Percentiles rank a stretch among this genome's conserved stretches.
These are phyloP conservation scores for Nicotiana paniculata DNA, from an alignment of 257 asterid species.

Conservation along the genomic window DNA sequence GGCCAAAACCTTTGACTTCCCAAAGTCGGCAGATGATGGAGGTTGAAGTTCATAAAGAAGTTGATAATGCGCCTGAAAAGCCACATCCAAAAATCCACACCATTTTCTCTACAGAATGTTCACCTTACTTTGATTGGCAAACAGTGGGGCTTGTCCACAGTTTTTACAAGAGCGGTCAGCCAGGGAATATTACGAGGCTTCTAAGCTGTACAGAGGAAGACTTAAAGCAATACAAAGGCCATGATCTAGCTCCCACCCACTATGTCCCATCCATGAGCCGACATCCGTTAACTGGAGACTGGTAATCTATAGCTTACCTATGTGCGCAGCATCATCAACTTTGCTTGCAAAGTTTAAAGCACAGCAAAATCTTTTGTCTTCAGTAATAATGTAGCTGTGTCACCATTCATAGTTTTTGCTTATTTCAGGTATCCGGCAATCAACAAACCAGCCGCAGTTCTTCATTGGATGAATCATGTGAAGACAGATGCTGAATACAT, in stretches of 20 bases:
- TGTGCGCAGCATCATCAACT: no score
- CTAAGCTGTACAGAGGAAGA: slow-evolving; percentile 92
- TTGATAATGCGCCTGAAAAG: slow-evolving; percentile 46
- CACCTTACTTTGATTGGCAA: slow-evolving; percentile 94
- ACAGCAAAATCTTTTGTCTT: no score
- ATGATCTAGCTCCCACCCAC: slow-evolving; percentile 89
- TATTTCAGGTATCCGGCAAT: slow-evolving; percentile 90
- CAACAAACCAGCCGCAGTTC: slow-evolving; percentile 90
- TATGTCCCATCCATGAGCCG: slow-evolving; percentile 98
- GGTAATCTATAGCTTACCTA: slow-evolving; percentile 41
- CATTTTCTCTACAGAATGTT: slow-evolving; percentile 85
- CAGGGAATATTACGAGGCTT: slow-evolving; percentile 84
- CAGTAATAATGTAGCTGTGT: no score
- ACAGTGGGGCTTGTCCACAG: slow-evolving; percentile 94
- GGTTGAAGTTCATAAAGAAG: slow-evolving; percentile 31
- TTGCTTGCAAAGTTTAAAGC: no score
- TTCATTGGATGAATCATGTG: slow-evolving; percentile 94
- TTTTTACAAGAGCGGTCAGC: slow-evolving; percentile 86
- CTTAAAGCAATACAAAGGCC: slow-evolving; percentile 80
- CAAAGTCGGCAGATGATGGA: slow-evolving; percentile 64
- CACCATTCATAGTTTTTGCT: slow-evolving; percentile 6
- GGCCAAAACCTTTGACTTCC: slow-evolving; percentile 54
- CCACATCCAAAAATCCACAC: slow-evolving; percentile 79
- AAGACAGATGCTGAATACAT: slow-evolving; percentile 86
- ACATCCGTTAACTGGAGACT: slow-evolving; percentile 91